Evolutionary conservation across 371 early-diverging fungal species (phyloP), one percentile per base, ranked within the genome.

Genomic region (Mucor plumbeus): DNA sequence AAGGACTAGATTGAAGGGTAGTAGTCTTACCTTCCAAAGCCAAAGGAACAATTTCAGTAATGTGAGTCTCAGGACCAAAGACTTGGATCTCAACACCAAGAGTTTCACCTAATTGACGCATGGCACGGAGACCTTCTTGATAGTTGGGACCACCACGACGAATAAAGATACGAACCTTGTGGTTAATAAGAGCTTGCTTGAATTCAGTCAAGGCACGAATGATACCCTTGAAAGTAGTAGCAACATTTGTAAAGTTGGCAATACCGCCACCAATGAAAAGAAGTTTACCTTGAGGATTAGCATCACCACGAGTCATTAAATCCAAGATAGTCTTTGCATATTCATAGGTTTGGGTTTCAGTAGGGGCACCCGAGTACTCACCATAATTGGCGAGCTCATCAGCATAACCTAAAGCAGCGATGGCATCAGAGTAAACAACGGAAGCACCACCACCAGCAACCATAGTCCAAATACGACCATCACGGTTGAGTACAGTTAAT

Each of bases 391-490:
- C 99, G 40, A 98, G 88, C 78, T 98, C 97, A 72, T 90, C 65
- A 26, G 98, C 95, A 67, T 82, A 95, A 15, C 99, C 99, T 33
- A 94, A 88, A 40, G 95, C 96, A 40, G 98, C 97, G 75, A 98
- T 98, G 41, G 99, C 99, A 82, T 98, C 99, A 33, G 95, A 88
- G 81, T 93, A 94, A 26, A 96, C 98, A 50, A 98, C 99, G 15
- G 96, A 95, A 53, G 99, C 99, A 81, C 99, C 99, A 70, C 99
- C 99, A 82, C 99, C 99, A 55, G 99, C 99, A 64, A 98, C 98
- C 98, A 98, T 97, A 61, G 99, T 97, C 99, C 99, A 98, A 72
- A 98, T 90, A 70, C 97, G 93, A 26, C 99, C 99, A 11, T 89
- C 85, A 71, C 91, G 87, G 87, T 98, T 98, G 68, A 98, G 83